Conservation (phyloP, 2,329 filamentous ascomycete species). For the Colletotrichum sp. region DNA sequence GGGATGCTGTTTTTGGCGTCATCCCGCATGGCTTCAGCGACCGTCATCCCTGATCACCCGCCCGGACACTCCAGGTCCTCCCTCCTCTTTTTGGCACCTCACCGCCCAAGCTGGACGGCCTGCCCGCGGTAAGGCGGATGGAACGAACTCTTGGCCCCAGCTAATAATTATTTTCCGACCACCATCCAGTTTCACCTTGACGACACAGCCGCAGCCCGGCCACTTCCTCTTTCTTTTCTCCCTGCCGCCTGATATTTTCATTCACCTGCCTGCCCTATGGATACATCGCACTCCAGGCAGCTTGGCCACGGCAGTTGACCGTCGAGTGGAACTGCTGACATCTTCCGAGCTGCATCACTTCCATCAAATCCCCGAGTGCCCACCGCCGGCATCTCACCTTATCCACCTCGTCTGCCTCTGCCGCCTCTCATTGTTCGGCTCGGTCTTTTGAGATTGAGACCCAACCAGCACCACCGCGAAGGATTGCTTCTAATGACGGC, state of each 20-base stretch:
- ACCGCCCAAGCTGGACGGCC: not conserved
- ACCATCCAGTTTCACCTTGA: not conserved
- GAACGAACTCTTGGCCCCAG: slow-evolving; percentile 13
- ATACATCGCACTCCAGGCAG: not conserved
- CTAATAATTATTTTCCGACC: slow-evolving; percentile 5
- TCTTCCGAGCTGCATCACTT: not conserved
- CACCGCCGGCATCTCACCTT: not conserved
- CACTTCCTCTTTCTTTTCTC: not conserved
- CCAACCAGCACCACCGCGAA: not conserved
- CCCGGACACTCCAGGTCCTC: not conserved
- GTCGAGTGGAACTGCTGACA: not conserved
- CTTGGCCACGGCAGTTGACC: not conserved
- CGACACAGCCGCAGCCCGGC: slow-evolving; percentile 1
- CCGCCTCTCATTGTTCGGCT: not conserved
- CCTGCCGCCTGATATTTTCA: not conserved
- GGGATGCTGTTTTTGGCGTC: slow-evolving; percentile 1
- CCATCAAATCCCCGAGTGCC: not conserved
- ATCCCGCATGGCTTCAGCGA: not conserved
- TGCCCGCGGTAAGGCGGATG: not conserved
- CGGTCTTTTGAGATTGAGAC: not conserved
- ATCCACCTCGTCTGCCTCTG: not conserved
- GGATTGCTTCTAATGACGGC: not conserved
- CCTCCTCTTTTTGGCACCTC: not conserved
- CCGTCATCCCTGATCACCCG: not conserved
- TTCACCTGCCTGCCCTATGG: not conserved